These are phyloP conservation scores for Aquilaria sinensis DNA, from an alignment of 345 rosid genomes.

Conservation along the genomic window DNA sequence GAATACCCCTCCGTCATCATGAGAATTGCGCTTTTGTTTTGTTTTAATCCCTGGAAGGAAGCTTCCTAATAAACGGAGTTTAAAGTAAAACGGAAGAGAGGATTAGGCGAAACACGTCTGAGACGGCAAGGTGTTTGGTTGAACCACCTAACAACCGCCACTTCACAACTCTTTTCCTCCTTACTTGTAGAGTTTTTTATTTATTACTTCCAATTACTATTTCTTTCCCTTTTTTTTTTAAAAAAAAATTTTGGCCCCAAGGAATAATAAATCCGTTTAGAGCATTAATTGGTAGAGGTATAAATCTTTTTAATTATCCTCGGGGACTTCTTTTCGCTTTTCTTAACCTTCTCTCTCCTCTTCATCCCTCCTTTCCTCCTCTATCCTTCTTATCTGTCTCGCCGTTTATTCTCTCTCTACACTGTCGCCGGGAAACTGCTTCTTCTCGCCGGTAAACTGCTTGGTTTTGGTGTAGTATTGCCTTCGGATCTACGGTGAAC, in stretches of 20 bases:
- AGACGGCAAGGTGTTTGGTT: conserved; percentile 89
- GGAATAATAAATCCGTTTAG: conserved; percentile 13
- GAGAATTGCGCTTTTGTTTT: background rate
- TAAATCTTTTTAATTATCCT: conserved; percentile 62
- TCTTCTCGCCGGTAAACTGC: conserved; percentile 16
- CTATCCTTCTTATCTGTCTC: conserved; percentile 20
- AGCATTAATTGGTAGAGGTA: conserved; percentile 31
- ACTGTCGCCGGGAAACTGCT: conserved; percentile 39
- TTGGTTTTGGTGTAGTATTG: conserved; percentile 18
- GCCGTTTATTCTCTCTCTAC: conserved; percentile 30
- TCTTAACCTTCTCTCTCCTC: conserved; percentile 38
- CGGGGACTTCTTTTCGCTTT: conserved; percentile 49
- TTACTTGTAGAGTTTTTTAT: conserved; percentile 14
- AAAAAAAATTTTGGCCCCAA: background rate
- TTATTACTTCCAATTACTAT: conserved; percentile 11
- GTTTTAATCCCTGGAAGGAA: background rate
- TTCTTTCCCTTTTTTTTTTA: conserved; percentile 12
- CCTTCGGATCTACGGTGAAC: conserved; percentile 13
- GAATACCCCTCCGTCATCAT: conserved; percentile 1
- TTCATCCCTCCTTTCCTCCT: conserved; percentile 17
- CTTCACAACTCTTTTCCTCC: conserved; percentile 37
- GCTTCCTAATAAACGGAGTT: conserved; percentile 10
- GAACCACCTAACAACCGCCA: conserved; percentile 96
- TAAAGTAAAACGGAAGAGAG: conserved; percentile 29
- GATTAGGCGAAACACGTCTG: conserved; percentile 50